These are phyloP conservation scores for Solioccasus polychromus DNA, from an alignment of 768 basidiomycete species.

Conservation along the genomic window DNA sequence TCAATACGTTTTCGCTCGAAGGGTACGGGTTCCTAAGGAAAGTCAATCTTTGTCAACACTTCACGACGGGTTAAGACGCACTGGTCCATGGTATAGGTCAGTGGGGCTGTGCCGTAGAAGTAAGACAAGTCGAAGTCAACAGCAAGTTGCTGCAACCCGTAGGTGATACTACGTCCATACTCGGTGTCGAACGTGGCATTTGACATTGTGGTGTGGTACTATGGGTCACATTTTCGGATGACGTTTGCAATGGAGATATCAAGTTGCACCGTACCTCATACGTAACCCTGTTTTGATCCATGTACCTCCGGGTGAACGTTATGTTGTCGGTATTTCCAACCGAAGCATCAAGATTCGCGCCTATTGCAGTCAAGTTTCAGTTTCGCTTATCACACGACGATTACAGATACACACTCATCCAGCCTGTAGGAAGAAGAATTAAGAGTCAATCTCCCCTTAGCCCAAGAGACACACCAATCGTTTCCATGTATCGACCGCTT, in stretches of 20 bases:
- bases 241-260: background rate
- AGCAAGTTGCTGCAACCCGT: constrained; percentile 51
- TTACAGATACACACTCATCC: constrained; percentile 51
- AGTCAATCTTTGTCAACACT: background rate
- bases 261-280: constrained; percentile 51
- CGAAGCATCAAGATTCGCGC: constrained; percentile 44
- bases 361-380: constrained; percentile 30
- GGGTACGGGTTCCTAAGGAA: constrained; percentile 55
- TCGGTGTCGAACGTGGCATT: constrained; percentile 60
- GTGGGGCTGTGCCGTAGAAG: constrained; percentile 70
- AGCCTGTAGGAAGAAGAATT: constrained; percentile 33
- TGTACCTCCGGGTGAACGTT: constrained; percentile 66
- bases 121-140: constrained; percentile 59
- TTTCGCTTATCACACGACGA: background rate
- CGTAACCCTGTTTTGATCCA: constrained; percentile 77
- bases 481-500: constrained; percentile 91
- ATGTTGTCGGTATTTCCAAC: constrained; percentile 46
- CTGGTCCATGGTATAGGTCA: constrained; percentile 68
- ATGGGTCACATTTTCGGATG: background rate
- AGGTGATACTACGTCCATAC: constrained; percentile 50
- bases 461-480: constrained; percentile 53
- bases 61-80: constrained; percentile 28
- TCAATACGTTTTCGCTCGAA: constrained; percentile 56
- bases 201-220: constrained; percentile 66
- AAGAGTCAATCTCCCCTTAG: too few relatives aligned